These are phyloP conservation scores for Shiraia sp. DNA, from an alignment of 2,329 filamentous ascomycete species.

Conservation along the genomic window DNA sequence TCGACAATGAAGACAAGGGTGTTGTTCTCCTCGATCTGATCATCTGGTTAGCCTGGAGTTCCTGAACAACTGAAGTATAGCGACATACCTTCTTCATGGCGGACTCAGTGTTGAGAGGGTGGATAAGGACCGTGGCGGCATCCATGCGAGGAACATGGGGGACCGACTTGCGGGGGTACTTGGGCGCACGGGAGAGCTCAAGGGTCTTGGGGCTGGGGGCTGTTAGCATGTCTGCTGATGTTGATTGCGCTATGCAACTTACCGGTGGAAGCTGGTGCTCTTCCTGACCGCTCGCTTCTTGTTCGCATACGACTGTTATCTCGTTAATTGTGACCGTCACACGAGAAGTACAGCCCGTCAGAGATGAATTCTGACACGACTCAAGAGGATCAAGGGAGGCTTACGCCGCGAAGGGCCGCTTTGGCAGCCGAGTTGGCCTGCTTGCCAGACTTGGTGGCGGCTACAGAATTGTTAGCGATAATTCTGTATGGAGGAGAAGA, in stretches of 20 bases:
- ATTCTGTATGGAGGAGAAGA: constrained; percentile 3
- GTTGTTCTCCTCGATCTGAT: constrained; percentile 97
- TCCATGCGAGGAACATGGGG: constrained; percentile 88
- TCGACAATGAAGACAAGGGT: constrained; percentile 98
- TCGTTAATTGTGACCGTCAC: constrained; percentile 45
- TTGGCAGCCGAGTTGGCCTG: constrained; percentile 94
- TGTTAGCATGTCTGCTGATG: constrained; percentile 1
- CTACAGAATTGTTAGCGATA: constrained; percentile 41
- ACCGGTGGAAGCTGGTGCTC: constrained; percentile 91
- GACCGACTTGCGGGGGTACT: constrained; percentile 96
- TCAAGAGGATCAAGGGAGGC: constrained; percentile 51
- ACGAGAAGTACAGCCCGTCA: constrained; percentile 55
- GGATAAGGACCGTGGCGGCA: constrained; percentile 95
- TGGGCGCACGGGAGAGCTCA: constrained; percentile 83
- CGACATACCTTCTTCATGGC: constrained; percentile 88
- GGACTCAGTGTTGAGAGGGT: constrained; percentile 98
- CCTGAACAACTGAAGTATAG: background rate
- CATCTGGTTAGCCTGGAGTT: background rate
- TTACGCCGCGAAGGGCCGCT: constrained; percentile 93
- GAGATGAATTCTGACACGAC: constrained; percentile 56
- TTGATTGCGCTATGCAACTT: constrained; percentile 3
- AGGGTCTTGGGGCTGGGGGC: constrained; percentile 79
- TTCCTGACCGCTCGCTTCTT: constrained; percentile 91
- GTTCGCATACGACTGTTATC: constrained; percentile 68
- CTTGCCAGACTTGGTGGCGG: constrained; percentile 65